phyloP scores from a whole-genome alignment of 495 filamentous ascomycete genomes.

The Penicilliopsis zonata region DNA sequence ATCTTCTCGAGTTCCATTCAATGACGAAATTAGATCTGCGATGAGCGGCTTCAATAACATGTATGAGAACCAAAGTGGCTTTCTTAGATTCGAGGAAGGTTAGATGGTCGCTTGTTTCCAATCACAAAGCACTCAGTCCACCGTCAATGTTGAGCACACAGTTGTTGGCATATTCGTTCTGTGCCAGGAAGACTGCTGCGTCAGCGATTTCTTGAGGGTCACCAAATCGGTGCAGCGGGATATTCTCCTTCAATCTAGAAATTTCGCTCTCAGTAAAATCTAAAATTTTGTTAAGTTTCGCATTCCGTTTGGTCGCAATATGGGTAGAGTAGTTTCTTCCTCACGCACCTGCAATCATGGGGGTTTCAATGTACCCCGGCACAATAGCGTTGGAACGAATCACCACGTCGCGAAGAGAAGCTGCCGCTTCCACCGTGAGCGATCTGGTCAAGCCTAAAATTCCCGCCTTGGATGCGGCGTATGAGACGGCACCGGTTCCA shows the following conservation, averaged over 20 bases:
- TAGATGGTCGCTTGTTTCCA: not conserved
- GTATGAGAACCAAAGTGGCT: not conserved
- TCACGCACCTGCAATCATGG: conserved; percentile 58
- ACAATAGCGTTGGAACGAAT: conserved; percentile 69
- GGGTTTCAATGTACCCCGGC: conserved; percentile 73
- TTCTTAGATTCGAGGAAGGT: not conserved
- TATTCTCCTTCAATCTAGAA: conserved; percentile 25
- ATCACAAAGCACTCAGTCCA: conserved; percentile 55
- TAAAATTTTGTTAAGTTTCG: conserved; percentile 1
- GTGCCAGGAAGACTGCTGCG: conserved; percentile 65
- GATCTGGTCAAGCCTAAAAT: conserved; percentile 64
- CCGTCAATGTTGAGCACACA: conserved; percentile 82
- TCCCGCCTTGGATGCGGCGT: conserved; percentile 73
- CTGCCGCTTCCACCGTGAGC: conserved; percentile 47
- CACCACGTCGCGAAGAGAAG: conserved; percentile 22
- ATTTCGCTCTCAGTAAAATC: conserved; percentile 25
- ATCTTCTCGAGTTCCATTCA: too few relatives aligned
- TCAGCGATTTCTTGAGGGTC: conserved; percentile 61
- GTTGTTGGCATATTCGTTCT: conserved; percentile 70
- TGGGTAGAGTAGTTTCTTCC: not conserved
- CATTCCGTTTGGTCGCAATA: not conserved
- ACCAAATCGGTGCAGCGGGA: conserved; percentile 64
- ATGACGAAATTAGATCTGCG: too few relatives aligned
- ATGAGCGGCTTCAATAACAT: too few relatives aligned
- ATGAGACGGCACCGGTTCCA: conserved; percentile 53